Evolutionary conservation across 1,139 yeast genomes (phyloP).

Genomic region (Candida labiduridarum): DNA sequence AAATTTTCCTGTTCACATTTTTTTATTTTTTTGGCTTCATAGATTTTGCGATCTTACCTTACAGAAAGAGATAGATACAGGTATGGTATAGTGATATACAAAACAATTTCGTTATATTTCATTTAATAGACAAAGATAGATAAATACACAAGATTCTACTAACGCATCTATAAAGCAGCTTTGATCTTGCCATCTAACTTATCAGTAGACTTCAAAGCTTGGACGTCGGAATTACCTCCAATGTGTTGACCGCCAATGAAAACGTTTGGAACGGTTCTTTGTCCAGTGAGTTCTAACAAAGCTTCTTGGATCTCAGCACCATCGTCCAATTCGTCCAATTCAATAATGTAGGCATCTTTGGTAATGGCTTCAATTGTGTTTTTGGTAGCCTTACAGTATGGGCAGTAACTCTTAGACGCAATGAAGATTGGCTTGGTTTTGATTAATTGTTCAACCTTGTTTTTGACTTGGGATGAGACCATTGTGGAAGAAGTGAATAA

Average conservation of each 20-base stretch:
- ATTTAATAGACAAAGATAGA: neutral
- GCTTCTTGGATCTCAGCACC: constrained; percentile 73
- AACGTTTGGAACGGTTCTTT: constrained; percentile 90
- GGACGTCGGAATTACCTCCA: constrained; percentile 92
- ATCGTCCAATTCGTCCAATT: constrained; percentile 55
- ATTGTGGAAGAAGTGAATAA: constrained; percentile 19
- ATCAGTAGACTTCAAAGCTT: constrained; percentile 49
- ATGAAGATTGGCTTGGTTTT: constrained; percentile 71
- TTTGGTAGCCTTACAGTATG: constrained; percentile 71
- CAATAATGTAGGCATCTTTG: constrained; percentile 61
- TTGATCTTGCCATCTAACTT: constrained; percentile 39
- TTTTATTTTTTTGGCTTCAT: neutral
- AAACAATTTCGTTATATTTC: neutral
- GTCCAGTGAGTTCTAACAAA: constrained; percentile 76
- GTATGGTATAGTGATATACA: neutral
- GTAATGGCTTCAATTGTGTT: constrained; percentile 54
- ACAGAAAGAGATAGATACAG: neutral
- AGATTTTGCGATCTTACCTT: neutral
- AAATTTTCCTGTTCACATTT: constrained; percentile 2
- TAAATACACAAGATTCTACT: neutral
- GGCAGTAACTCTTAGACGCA: constrained; percentile 78
- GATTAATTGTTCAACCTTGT: constrained; percentile 66
- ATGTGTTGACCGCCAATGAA: constrained; percentile 88
- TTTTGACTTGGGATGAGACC: constrained; percentile 53
- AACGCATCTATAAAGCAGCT: constrained; percentile 35